A percentile compares a stretch with the other conserved stretches of the same genome.
These are phyloP conservation scores for Rickenella mellea DNA, from an alignment of 768 basidiomycete genomes.

Conservation along the genomic window DNA sequence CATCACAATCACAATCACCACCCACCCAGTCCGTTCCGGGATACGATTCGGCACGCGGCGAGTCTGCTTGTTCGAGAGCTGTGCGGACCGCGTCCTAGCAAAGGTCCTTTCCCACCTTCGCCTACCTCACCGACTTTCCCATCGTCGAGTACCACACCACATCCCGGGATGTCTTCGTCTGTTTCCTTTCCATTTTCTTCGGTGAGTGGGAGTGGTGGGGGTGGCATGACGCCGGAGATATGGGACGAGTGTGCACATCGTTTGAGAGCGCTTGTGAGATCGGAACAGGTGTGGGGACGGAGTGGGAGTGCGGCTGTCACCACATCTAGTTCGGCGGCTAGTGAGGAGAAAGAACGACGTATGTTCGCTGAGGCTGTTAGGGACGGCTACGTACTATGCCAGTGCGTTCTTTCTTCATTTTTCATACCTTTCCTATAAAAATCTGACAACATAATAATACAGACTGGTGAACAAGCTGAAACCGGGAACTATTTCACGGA, in stretches of 20 bases:
- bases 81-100: not conserved
- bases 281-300: not conserved
- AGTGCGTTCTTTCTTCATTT: slow-evolving; percentile 47
- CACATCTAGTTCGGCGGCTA: slow-evolving; percentile 32
- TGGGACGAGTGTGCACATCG: not conserved
- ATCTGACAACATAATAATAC: slow-evolving; percentile 14
- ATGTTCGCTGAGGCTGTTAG: slow-evolving; percentile 66
- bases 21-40: not conserved
- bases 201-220: too few species aligned
- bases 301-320: slow-evolving; percentile 8
- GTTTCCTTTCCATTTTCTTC: too few species aligned
- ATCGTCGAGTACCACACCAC: not conserved
- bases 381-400: slow-evolving; percentile 85
- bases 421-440: slow-evolving; percentile 14
- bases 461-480: slow-evolving; percentile 78
- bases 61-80: not conserved
- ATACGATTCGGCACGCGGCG: not conserved
- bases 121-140: not conserved
- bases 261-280: not conserved
- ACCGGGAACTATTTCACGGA: slow-evolving; percentile 46
- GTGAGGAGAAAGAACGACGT: slow-evolving; percentile 68
- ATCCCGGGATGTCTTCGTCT: too few species aligned
- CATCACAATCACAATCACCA: too few species aligned
- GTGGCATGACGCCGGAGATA: not conserved
- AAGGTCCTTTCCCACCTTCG: not conserved